A percentile compares a stretch with the other conserved stretches of the same genome.
Conservation (phyloP, 2,329 filamentous ascomycete species). For the Ophiostoma tasmaniense region DNA sequence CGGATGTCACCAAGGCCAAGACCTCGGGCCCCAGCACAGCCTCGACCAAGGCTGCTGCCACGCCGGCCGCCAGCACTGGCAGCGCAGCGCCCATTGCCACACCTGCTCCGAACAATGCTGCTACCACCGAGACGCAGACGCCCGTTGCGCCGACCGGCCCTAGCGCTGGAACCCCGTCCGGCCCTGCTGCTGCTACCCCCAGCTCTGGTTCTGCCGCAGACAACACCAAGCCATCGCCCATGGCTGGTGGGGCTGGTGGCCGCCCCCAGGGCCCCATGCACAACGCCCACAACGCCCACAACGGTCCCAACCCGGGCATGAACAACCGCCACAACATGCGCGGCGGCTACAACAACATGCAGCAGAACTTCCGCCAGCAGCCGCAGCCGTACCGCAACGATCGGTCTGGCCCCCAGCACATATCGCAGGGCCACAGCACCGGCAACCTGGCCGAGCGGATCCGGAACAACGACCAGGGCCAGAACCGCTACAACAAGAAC, state of each 20-base stretch:
- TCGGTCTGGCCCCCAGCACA: constrained; percentile 36
- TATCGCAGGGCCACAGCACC: constrained; percentile 33
- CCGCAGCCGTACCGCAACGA: constrained; percentile 41
- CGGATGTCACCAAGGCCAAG: constrained; percentile 18
- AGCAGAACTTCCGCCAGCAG: constrained; percentile 39
- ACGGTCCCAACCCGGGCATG: constrained; percentile 20
- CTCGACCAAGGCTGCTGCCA: not conserved
- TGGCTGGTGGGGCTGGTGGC: too few species aligned
- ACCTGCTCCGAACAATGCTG: not conserved
- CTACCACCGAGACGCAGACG: not conserved
- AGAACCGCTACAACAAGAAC: constrained; percentile 29
- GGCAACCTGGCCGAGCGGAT: constrained; percentile 44
- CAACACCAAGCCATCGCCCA: not conserved
- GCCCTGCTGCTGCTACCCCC: not conserved
- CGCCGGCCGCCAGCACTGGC: not conserved
- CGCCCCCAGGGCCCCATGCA: constrained; percentile 4
- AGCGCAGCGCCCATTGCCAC: not conserved
- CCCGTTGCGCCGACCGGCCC: not conserved
- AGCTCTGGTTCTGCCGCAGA: constrained; percentile 10
- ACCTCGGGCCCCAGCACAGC: constrained; percentile 10
- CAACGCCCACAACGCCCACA: constrained; percentile 15
- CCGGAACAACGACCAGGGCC: constrained; percentile 40
- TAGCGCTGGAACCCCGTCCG: not conserved
- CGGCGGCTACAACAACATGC: constrained; percentile 39
- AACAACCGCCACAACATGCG: constrained; percentile 41